phyloP scores from a whole-genome alignment of 805 yeast species.

The Maudiozyma bulderi region DNA sequence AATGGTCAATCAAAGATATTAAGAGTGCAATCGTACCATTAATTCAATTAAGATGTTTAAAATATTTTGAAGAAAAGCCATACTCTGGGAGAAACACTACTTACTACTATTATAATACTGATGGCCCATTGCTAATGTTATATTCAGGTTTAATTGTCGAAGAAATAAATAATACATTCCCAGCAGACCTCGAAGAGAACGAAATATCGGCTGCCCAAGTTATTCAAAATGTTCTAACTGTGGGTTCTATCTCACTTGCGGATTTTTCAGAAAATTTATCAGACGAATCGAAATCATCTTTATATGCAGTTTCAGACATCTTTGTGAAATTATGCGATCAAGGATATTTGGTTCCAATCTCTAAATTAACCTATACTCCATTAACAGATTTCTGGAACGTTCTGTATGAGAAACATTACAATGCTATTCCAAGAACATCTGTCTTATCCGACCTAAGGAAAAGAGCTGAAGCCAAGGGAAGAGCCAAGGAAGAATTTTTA shows the following conservation, averaged over 20 bases:
- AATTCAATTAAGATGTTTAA: constrained; percentile 69
- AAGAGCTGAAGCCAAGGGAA: constrained; percentile 50
- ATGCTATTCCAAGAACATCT: constrained; percentile 30
- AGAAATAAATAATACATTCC: constrained; percentile 35
- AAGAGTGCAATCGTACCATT: constrained; percentile 64
- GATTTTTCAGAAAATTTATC: constrained; percentile 35
- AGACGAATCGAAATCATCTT: constrained; percentile 15
- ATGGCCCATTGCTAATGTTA: constrained; percentile 52
- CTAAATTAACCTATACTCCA: constrained; percentile 30
- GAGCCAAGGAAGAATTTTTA: constrained; percentile 32
- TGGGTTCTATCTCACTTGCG: constrained; percentile 53
- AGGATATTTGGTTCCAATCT: constrained; percentile 43
- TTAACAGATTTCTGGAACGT: constrained; percentile 32
- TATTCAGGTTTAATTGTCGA: constrained; percentile 71
- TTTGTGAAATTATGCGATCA: constrained; percentile 40
- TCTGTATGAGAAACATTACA: constrained; percentile 34
- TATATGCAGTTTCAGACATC: constrained; percentile 26
- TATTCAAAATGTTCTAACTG: constrained; percentile 56
- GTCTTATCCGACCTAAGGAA: constrained; percentile 47
- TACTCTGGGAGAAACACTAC: constrained; percentile 25
- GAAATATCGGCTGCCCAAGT: constrained; percentile 32
- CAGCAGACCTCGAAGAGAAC: constrained; percentile 5
- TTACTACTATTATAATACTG: constrained; percentile 52
- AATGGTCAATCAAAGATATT: constrained; percentile 36
- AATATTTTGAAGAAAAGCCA: constrained; percentile 45